Evolutionary conservation across 805 yeast genomes (phyloP).

Genomic region (Ogataea nakhonphanomensis): DNA sequence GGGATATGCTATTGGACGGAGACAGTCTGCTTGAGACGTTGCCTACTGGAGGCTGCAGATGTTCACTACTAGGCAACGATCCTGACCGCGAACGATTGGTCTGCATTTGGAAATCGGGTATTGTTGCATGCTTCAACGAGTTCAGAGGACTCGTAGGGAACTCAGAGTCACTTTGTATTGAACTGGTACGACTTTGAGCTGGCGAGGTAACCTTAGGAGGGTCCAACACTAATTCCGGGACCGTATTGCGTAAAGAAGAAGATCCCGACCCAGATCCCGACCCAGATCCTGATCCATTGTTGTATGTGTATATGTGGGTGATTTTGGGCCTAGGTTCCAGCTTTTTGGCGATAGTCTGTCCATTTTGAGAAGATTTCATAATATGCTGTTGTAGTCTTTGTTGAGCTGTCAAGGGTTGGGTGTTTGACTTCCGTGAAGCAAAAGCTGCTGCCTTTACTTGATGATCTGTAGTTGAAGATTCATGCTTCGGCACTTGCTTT

Average conservation of each 20-base stretch:
- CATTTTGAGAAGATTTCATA: slow-evolving; percentile 29
- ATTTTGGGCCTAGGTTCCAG: slow-evolving; percentile 23
- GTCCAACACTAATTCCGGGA: slow-evolving; percentile 9
- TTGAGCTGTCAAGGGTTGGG: slow-evolving; percentile 30
- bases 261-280: not conserved
- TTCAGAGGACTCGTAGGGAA: slow-evolving; percentile 31
- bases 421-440: slow-evolving; percentile 16
- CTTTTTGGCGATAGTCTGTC: slow-evolving; percentile 29
- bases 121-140: slow-evolving; percentile 26
- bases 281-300: not conserved
- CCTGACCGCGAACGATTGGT: slow-evolving; percentile 28
- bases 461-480: slow-evolving; percentile 5
- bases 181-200: slow-evolving; percentile 21
- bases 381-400: slow-evolving; percentile 37
- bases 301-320: slow-evolving; percentile 10
- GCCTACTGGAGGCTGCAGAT: slow-evolving; percentile 1
- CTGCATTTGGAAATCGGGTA: slow-evolving; percentile 15
- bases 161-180: slow-evolving; percentile 21
- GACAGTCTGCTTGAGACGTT: slow-evolving; percentile 12
- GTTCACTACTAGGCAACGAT: slow-evolving; percentile 20
- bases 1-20: slow-evolving; percentile 10
- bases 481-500: not conserved
- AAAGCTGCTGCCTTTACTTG: slow-evolving; percentile 26
- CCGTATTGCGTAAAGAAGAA: slow-evolving; percentile 1
- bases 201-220: slow-evolving; percentile 4